These are phyloP conservation scores for Filobasidium floriforme DNA, from an alignment of 768 basidiomycete species.

Conservation along the genomic window DNA sequence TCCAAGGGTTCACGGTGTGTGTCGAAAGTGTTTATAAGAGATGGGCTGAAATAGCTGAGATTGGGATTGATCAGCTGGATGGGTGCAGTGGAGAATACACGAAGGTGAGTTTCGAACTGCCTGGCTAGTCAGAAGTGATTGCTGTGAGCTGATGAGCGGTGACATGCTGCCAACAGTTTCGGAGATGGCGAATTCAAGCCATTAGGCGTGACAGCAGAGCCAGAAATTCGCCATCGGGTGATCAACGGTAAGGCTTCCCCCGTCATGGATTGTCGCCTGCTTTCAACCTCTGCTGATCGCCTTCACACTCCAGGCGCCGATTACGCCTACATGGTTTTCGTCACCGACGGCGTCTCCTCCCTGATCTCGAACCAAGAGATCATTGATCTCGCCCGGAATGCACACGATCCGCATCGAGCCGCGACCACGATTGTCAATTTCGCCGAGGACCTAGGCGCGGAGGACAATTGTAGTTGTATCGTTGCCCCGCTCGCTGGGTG, in stretches of 20 bases:
- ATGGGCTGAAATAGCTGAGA: neutral
- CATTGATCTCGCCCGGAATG: constrained; percentile 72
- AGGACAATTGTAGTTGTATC: constrained; percentile 85
- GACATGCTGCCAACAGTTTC: constrained; percentile 51
- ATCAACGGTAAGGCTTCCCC: constrained; percentile 57
- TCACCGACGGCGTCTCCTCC: constrained; percentile 92
- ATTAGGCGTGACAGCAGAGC: constrained; percentile 87
- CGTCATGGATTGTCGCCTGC: neutral
- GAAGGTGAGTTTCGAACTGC: constrained; percentile 55
- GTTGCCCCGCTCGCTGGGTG: constrained; percentile 89
- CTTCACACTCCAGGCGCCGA: constrained; percentile 62
- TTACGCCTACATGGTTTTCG: constrained; percentile 76
- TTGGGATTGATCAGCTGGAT: constrained; percentile 61
- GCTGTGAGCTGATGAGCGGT: neutral
- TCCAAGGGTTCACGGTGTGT: neutral
- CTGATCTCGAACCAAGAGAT: constrained; percentile 90
- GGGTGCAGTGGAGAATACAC: constrained; percentile 85
- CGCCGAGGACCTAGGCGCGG: constrained; percentile 75
- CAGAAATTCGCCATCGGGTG: constrained; percentile 69
- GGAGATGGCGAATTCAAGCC: constrained; percentile 84
- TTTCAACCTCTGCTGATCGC: neutral
- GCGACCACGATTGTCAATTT: constrained; percentile 75
- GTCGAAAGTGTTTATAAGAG: no score
- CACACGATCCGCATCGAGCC: constrained; percentile 65
- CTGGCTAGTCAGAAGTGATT: constrained; percentile 11